Evolutionary conservation across 768 basidiomycete genomes (phyloP).

Genomic region (Mycena pura): DNA sequence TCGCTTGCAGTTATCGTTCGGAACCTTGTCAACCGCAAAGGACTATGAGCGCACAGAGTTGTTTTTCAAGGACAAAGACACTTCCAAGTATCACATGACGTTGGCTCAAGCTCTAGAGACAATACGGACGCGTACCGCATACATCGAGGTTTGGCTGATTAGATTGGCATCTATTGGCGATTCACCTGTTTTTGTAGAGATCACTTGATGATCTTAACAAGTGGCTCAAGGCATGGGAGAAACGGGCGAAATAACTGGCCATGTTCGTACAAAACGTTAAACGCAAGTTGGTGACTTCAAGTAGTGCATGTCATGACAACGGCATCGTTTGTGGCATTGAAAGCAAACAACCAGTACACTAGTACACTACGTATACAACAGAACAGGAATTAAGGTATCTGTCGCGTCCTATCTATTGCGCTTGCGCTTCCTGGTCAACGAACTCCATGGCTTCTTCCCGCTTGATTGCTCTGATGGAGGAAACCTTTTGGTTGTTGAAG

Average conservation of each 20-base stretch:
- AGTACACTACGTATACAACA: slow-evolving; percentile 26
- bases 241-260: slow-evolving; percentile 27
- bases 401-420: slow-evolving; percentile 28
- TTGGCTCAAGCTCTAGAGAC: slow-evolving; percentile 74
- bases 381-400: not conserved
- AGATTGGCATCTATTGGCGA: not conserved
- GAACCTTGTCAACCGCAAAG: slow-evolving; percentile 64
- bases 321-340: slow-evolving; percentile 15
- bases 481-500: slow-evolving; percentile 96
- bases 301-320: no score
- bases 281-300: no score
- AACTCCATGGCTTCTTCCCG: slow-evolving; percentile 93
- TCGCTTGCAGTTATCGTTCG: slow-evolving; percentile 40
- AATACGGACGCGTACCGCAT: slow-evolving; percentile 64
- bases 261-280: no score
- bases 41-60: slow-evolving; percentile 67
- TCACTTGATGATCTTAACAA: slow-evolving; percentile 60
- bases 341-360: slow-evolving; percentile 19
- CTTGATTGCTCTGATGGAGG: slow-evolving; percentile 85
- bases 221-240: slow-evolving; percentile 58
- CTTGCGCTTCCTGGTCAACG: slow-evolving; percentile 64
- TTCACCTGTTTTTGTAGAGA: slow-evolving; percentile 45
- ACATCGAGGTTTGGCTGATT: slow-evolving; percentile 58
- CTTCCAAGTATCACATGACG: slow-evolving; percentile 68
- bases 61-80: slow-evolving; percentile 84